Base-by-base conservation (phyloP, 2,329 filamentous ascomycete species). In the Monilinia fructicola region DNA sequence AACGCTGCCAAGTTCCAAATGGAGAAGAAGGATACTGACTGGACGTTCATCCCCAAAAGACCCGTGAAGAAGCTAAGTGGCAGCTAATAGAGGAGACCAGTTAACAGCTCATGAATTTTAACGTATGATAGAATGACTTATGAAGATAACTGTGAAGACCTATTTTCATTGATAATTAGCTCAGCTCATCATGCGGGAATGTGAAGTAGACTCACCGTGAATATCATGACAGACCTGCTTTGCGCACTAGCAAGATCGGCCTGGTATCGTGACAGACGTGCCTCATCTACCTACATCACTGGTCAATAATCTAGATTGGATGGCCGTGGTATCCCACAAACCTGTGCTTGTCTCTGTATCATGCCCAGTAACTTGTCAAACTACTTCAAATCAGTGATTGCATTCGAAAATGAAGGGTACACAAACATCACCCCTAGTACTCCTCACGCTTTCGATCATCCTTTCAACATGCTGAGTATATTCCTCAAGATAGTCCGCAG, bases 401-500 rank as follows among this genome's bases (percentile, higher is more conserved):
- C 35, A 16, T 21, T 48, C 26, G 6, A 16, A 7, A 23, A 38
- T 10, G 3, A 7, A 7, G 28, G 3, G 12, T 18, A 18, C 1
- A 4, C 4, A 16, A 40, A 40, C 59, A 52, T 62, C 46, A 53
- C 53, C 31, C 40, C 46, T 53, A 26, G n/a, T 53, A 52, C 7
- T 53, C 46, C 23, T 42, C n/a, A 21, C 46, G 10, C 18, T 62
- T 28, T 38, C 59, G 11, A 14, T 53, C 59, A 62, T 62, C 21
- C 28, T 65, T 16, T 59, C 48, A 26, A 64, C 23, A 35, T 62
- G 63, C 3, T 53, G 52, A 10, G 46, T 40, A 26, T 64, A 69
- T 23, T 68, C 68, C 6, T 40, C 18, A 4, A 69, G 44, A 35
- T 66, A 62, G 4, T 40, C 21, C 21, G 14, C 58, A 5, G 68